phyloP scores from a whole-genome alignment of 495 filamentous ascomycete genomes.

The Lepidopterella palustris region DNA sequence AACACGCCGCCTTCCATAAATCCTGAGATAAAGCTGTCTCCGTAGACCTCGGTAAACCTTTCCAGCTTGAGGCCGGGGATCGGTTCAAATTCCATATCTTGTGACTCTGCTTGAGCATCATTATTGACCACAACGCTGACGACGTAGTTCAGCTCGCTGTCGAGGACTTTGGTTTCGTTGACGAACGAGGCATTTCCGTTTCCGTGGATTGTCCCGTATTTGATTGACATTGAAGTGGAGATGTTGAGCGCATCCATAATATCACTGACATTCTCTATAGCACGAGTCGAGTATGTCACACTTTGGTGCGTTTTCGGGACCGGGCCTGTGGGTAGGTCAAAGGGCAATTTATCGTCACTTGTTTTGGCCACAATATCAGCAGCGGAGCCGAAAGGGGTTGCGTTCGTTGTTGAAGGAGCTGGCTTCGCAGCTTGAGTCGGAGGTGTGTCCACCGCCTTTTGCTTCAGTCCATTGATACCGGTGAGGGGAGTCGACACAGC shows the following conservation, averaged over 20 bases:
- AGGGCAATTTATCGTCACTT: constrained; percentile 9
- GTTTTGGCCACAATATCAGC: constrained; percentile 8
- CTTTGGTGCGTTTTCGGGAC: constrained; percentile 20
- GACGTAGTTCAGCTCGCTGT: constrained; percentile 37
- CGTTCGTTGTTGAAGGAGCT: background rate
- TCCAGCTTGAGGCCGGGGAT: constrained; percentile 27
- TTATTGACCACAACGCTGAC: constrained; percentile 40
- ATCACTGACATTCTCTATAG: constrained; percentile 36
- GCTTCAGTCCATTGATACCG: background rate
- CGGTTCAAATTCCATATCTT: constrained; percentile 32
- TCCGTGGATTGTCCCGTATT: constrained; percentile 36
- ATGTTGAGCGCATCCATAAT: constrained; percentile 37
- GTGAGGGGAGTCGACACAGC: background rate
- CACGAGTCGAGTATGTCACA: constrained; percentile 34
- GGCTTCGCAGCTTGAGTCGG: background rate
- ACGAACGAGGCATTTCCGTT: constrained; percentile 35
- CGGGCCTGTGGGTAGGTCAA: constrained; percentile 20
- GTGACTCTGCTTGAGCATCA: constrained; percentile 21
- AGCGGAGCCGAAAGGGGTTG: background rate
- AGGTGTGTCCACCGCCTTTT: background rate
- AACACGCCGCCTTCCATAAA: constrained; percentile 39
- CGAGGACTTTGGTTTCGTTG: constrained; percentile 36
- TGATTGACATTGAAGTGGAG: constrained; percentile 32
- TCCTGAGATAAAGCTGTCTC: constrained; percentile 37
- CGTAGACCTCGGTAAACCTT: constrained; percentile 35